A percentile compares a stretch with the other conserved stretches of the same genome.
Conservation (phyloP, 2,329 filamentous ascomycete species). For the Phyllosticta citriasiana region DNA sequence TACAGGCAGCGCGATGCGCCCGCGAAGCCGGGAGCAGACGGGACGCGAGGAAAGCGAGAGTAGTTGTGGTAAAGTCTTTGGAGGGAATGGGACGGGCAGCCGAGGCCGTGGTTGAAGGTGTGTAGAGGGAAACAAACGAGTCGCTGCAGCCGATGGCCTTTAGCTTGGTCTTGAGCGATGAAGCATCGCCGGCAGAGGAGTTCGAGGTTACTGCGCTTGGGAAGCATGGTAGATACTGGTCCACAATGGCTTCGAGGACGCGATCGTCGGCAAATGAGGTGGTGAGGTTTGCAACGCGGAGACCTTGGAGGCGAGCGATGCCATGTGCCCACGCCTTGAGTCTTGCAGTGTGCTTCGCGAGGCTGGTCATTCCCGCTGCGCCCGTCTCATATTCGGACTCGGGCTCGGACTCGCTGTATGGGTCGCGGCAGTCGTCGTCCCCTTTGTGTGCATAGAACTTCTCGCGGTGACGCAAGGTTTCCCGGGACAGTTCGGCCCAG, state of each 20-base stretch:
- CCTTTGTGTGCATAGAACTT: constrained; percentile 22
- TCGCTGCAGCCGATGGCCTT: constrained; percentile 31
- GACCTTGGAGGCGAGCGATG: constrained; percentile 37
- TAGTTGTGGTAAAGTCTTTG: constrained; percentile 44
- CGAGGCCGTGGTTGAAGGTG: constrained; percentile 16
- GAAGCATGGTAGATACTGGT: constrained; percentile 44
- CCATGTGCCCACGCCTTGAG: constrained; percentile 47
- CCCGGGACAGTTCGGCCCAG: constrained; percentile 43
- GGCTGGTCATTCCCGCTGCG: constrained; percentile 18
- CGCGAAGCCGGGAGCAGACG: constrained; percentile 44
- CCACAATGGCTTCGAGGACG: constrained; percentile 46
- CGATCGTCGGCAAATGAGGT: constrained; percentile 47
- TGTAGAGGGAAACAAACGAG: constrained; percentile 37
- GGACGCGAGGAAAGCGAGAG: constrained; percentile 50
- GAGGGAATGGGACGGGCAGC: constrained; percentile 37
- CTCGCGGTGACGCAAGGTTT: constrained; percentile 37
- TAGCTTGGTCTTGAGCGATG: constrained; percentile 27
- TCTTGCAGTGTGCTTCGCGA: constrained; percentile 30
- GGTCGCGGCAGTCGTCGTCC: constrained; percentile 16
- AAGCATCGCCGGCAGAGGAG: constrained; percentile 2
- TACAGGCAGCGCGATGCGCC: constrained; percentile 39
- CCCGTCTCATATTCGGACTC: constrained; percentile 21
- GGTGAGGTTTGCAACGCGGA: constrained; percentile 44
- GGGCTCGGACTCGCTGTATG: constrained; percentile 18
- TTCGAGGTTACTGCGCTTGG: constrained; percentile 14